Conservation (phyloP, 768 basidiomycete genomes). For the Dentipellis fragilis region DNA sequence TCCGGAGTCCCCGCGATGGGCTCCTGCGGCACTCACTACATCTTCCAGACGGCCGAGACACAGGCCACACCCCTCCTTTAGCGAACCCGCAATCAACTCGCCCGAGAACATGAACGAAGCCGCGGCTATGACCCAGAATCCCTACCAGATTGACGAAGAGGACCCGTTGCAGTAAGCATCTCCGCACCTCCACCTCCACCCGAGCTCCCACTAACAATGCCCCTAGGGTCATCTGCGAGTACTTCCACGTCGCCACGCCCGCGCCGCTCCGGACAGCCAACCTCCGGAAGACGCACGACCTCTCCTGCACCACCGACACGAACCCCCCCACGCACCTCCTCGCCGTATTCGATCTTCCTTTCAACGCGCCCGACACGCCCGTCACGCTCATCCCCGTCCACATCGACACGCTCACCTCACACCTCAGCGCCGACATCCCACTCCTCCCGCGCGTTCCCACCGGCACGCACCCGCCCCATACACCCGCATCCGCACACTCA, state of each 20-base stretch:
- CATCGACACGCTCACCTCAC: slow-evolving; percentile 1
- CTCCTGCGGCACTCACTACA: slow-evolving; percentile 7
- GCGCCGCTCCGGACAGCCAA: slow-evolving; percentile 1
- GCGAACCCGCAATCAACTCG: slow-evolving; percentile 2
- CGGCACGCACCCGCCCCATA: neutral
- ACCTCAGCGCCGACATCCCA: slow-evolving; percentile 3
- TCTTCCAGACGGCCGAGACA: slow-evolving; percentile 3
- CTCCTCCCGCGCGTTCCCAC: neutral
- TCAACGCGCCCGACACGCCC: neutral
- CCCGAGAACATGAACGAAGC: neutral
- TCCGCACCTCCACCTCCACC: neutral
- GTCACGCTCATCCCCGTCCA: slow-evolving; percentile 6
- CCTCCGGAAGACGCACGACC: slow-evolving; percentile 8
- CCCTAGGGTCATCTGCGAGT: slow-evolving; percentile 2
- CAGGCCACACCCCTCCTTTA: slow-evolving; percentile 3
- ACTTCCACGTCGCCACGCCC: slow-evolving; percentile 4
- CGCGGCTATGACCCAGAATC: slow-evolving; percentile 8
- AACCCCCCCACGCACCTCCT: slow-evolving; percentile 7
- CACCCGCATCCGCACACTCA: neutral
- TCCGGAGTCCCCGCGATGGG: slow-evolving; percentile 5
- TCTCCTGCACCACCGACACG: neutral
- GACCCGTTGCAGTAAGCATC: slow-evolving; percentile 5
- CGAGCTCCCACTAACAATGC: neutral
- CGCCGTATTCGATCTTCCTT: slow-evolving; percentile 5
- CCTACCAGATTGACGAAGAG: slow-evolving; percentile 8